These are phyloP conservation scores for Globisporangium carolinianum DNA, from an alignment of 352 stramenopile species.

Conservation along the genomic window DNA sequence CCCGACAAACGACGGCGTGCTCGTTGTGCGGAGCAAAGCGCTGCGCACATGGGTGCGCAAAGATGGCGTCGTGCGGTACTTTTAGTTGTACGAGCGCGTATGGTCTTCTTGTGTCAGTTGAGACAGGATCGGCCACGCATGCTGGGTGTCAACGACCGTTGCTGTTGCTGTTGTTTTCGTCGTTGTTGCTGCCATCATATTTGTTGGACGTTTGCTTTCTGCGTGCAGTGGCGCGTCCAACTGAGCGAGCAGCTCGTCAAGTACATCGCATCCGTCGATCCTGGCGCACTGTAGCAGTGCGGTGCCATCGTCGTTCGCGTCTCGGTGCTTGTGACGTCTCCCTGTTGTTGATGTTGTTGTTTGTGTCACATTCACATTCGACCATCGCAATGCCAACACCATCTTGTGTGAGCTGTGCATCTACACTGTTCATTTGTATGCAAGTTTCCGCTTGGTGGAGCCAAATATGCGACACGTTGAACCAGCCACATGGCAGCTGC, in stretches of 20 bases:
- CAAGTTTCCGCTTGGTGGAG: neutral
- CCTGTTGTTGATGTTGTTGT: slow-evolving; percentile 12
- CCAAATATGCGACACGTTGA: neutral
- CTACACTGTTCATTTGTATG: neutral
- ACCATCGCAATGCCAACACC: neutral
- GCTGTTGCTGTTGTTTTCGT: no score
- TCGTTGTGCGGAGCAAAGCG: slow-evolving; percentile 42
- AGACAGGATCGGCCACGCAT: no score
- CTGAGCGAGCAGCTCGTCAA: slow-evolving; percentile 24
- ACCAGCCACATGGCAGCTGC: no score
- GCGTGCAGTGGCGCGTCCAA: slow-evolving; percentile 5
- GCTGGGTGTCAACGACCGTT: no score
- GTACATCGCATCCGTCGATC: slow-evolving; percentile 22
- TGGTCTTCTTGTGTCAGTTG: no score
- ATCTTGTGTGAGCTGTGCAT: neutral
- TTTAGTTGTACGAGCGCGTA: neutral
- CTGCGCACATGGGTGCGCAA: slow-evolving; percentile 54
- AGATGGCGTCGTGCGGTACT: slow-evolving; percentile 17
- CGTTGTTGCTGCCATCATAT: neutral
- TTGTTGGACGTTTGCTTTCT: neutral
- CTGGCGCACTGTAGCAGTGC: slow-evolving; percentile 50
- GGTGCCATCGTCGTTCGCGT: slow-evolving; percentile 19
- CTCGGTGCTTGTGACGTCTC: slow-evolving; percentile 45
- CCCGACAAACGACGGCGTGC: slow-evolving; percentile 49
- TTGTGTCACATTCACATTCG: neutral